Conservation (phyloP, 345 rosid species). For the Brassica cretica region DNA sequence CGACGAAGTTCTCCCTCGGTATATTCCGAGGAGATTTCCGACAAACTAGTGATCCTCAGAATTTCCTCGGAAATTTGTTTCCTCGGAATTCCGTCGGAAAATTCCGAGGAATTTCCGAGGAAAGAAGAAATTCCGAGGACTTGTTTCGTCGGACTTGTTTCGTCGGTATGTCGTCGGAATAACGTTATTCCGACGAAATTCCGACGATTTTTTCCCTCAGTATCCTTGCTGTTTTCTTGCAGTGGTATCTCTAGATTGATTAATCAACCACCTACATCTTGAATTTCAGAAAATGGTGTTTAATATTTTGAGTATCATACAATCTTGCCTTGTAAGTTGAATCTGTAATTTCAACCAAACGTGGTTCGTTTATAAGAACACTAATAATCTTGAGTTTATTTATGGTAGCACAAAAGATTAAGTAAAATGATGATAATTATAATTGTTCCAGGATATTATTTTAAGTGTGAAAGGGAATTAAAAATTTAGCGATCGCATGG, state of each 20-base stretch:
- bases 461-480: constrained; percentile 1
- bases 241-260: neutral
- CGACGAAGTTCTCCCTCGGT: too few species aligned
- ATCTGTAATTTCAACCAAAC: neutral
- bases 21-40: too few species aligned
- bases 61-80: too few species aligned
- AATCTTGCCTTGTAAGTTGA: neutral
- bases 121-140: too few species aligned
- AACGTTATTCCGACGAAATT: too few species aligned
- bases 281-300: neutral
- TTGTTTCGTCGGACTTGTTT: too few species aligned
- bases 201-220: too few species aligned
- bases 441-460: neutral
- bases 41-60: too few species aligned
- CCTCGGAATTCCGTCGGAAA: too few species aligned
- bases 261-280: neutral
- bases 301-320: neutral
- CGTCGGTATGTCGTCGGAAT: too few species aligned
- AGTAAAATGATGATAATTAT: neutral
- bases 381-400: neutral
- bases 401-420: neutral
- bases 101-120: too few species aligned
- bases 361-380: neutral
- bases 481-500: constrained; percentile 19
- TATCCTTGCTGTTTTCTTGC: too few species aligned